Conservation (phyloP, 2,329 filamentous ascomycete genomes). For the Moelleriella libera region DNA sequence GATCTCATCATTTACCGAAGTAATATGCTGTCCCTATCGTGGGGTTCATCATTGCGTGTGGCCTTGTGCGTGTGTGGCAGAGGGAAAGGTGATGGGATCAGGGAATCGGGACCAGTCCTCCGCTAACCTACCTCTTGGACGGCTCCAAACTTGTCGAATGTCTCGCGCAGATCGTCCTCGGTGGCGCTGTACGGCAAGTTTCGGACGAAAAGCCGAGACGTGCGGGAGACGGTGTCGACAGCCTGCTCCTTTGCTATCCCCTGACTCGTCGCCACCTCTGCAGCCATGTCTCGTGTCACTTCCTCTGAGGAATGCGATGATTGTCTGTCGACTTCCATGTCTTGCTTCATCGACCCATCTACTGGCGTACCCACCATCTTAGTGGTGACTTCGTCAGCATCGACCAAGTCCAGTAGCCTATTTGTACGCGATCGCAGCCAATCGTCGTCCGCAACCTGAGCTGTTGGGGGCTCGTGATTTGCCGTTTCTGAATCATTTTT, state of each 20-base stretch:
- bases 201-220: slow-evolving; percentile 70
- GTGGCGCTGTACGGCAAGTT: slow-evolving; percentile 75
- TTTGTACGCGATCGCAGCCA: slow-evolving; percentile 87
- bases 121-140: slow-evolving; percentile 69
- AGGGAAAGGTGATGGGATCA: neutral
- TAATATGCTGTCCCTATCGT: slow-evolving; percentile 99
- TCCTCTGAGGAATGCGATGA: slow-evolving; percentile 12
- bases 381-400: slow-evolving; percentile 46
- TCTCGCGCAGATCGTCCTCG: slow-evolving; percentile 59
- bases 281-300: slow-evolving; percentile 13
- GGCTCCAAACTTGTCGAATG: slow-evolving; percentile 60
- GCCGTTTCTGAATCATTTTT: slow-evolving; percentile 9
- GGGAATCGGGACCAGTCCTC: slow-evolving; percentile 1
- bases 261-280: slow-evolving; percentile 15
- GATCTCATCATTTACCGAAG: slow-evolving; percentile 77
- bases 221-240: slow-evolving; percentile 52
- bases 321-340: slow-evolving; percentile 9
- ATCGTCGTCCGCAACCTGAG: slow-evolving; percentile 60
- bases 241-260: slow-evolving; percentile 10
- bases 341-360: slow-evolving; percentile 5
- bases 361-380: slow-evolving; percentile 4
- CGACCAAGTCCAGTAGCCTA: slow-evolving; percentile 69
- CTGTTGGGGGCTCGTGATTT: slow-evolving; percentile 12
- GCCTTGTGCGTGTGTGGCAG: neutral
- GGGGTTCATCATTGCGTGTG: slow-evolving; percentile 72